Base-by-base conservation (phyloP, 352 stramenopile species). In the Phytophthora palmivora region DNA sequence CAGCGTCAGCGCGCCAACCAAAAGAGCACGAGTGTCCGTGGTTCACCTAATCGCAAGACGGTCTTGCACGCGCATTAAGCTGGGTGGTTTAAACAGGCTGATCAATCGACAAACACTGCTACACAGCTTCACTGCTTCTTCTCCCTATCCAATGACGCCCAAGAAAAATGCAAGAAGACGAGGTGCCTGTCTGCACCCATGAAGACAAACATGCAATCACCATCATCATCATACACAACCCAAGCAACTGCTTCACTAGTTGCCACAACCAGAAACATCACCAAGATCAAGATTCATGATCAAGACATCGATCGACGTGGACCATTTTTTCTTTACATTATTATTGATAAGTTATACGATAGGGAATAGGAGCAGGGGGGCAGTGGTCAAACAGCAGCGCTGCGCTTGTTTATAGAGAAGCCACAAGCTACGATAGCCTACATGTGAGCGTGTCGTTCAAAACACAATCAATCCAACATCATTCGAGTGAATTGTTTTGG, bases 101-200 rank as follows among this genome's bases (percentile, higher is more conserved):
- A 53, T 58, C 48, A 39, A 53, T 12, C 26, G 22, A 53, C 43
- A 33, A 54, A 28, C 36, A 36, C 26, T 37, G 33, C 22, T 56
- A 6, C 32, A 32, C 43, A 46, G 37, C 48, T 50, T 34, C 15
- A 41, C 5, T 49, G 36, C 44, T 56, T 49, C 26, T 49, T 48
- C 53, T 67, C 51, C 52, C 36, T 57, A 58, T 22, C 52, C 32
- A 48, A 60, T 56, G 45, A 73, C 51, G 47, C 30, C 44, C 39
- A 74, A 59, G 49, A 74, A 74, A 74, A 74, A 74, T 60, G 48
- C 47, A 48, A 59, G 42, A 69, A 73, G 47, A 73, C 48, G 59
- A 72, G 63, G 63, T 58, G 58, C 33, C 57, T 7, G 1, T 14
- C n/a, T 30, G 26, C 43, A 58, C 43, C 46, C 58, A 57, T 32